Conservation (phyloP, 805 yeast species). For the Metschnikowia arizonensis region DNA sequence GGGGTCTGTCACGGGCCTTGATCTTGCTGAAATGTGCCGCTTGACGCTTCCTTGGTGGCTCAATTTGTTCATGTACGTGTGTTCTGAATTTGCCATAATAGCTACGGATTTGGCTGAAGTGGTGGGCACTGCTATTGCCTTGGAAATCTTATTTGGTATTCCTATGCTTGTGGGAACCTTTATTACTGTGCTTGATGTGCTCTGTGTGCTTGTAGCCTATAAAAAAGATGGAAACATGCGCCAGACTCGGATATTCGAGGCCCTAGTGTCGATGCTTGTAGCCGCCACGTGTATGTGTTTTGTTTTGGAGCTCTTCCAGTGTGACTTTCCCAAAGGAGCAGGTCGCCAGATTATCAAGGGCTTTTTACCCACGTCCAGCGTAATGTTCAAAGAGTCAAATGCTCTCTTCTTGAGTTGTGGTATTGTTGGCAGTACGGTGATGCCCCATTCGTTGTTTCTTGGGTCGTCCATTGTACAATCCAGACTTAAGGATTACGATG, state of each 20-base stretch:
- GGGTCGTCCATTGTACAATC: constrained; percentile 45
- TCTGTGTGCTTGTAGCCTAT: constrained; percentile 74
- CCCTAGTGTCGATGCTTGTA: constrained; percentile 68
- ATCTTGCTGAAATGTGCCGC: constrained; percentile 81
- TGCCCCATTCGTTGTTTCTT: constrained; percentile 44
- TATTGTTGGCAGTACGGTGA: constrained; percentile 45
- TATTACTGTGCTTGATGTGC: constrained; percentile 76
- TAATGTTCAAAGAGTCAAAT: constrained; percentile 31
- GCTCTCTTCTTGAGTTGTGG: constrained; percentile 44
- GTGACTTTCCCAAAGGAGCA: constrained; percentile 48
- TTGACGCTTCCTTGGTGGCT: constrained; percentile 63
- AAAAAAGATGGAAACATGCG: constrained; percentile 69
- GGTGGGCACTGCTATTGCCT: constrained; percentile 86
- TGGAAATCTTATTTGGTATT: constrained; percentile 69
- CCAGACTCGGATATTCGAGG: constrained; percentile 72
- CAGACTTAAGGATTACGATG: constrained; percentile 40
- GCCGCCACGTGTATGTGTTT: constrained; percentile 74
- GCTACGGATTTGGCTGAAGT: constrained; percentile 95
- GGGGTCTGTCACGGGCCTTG: constrained; percentile 87
- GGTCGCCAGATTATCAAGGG: constrained; percentile 56
- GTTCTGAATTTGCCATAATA: constrained; percentile 83
- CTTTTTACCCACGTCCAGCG: constrained; percentile 52
- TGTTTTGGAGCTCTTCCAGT: constrained; percentile 58
- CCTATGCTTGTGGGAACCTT: constrained; percentile 75
- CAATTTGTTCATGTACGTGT: constrained; percentile 57